Evolutionary conservation across 1,284 basidiomycete species (phyloP).

Genomic region (Polyporus tsugae): DNA sequence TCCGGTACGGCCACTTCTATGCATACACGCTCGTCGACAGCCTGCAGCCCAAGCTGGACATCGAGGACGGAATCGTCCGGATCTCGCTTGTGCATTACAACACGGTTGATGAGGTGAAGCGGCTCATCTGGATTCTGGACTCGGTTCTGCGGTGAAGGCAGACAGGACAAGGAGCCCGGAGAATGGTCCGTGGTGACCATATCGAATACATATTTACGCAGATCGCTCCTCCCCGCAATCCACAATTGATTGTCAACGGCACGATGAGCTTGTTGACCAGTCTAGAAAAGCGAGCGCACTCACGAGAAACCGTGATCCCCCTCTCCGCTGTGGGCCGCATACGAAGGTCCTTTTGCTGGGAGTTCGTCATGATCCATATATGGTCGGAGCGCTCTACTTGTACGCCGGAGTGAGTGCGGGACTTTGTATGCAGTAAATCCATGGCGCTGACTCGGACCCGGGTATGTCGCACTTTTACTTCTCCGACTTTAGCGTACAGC

Average conservation of each 20-base stretch:
- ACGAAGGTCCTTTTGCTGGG: too few species aligned
- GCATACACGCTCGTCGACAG: constrained; percentile 70
- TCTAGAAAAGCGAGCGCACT: too few species aligned
- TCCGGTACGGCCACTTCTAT: constrained; percentile 83
- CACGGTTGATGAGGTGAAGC: constrained; percentile 72
- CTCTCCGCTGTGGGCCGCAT: too few species aligned
- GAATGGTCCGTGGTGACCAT: neutral
- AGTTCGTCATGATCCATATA: too few species aligned
- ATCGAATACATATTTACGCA: too few species aligned
- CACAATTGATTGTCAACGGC: too few species aligned
- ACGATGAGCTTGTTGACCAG: too few species aligned
- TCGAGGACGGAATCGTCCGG: constrained; percentile 74
- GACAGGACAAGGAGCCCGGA: neutral
- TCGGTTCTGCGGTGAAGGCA: constrained; percentile 45
- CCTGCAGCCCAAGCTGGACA: constrained; percentile 62
- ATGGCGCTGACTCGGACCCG: too few species aligned
- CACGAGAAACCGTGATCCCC: neutral
- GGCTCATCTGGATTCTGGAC: constrained; percentile 62
- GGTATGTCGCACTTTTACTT: neutral
- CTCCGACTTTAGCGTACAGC: neutral
- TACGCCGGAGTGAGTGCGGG: too few species aligned
- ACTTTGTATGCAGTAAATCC: too few species aligned
- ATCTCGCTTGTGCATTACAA: constrained; percentile 87
- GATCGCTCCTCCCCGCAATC: too few species aligned
- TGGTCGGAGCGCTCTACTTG: too few species aligned